Evolutionary conservation across 2,329 filamentous ascomycete species (phyloP).

Genomic region (Penicillium sp.): DNA sequence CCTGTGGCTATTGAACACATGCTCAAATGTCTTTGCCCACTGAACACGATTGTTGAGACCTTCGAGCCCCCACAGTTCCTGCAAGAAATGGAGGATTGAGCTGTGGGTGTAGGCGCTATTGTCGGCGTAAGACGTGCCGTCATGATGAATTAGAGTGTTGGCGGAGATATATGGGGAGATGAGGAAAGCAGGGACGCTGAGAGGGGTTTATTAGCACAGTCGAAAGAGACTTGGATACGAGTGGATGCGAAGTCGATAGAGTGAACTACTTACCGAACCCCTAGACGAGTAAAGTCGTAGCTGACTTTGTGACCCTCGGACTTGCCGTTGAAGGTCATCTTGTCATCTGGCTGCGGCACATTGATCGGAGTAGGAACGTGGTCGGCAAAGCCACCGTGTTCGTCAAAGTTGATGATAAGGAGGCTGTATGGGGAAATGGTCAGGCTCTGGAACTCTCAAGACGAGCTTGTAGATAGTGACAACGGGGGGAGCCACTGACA

Average conservation of each 20-base stretch:
- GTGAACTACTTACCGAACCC: conserved; percentile 24
- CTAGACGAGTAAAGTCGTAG: conserved; percentile 37
- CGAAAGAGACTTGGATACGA: too few species aligned
- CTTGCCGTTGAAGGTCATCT: conserved; percentile 25
- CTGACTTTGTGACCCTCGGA: conserved; percentile 30
- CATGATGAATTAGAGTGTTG: conserved; percentile 33
- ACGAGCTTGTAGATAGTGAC: background rate
- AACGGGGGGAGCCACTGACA: conserved; percentile 13
- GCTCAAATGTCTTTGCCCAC: conserved; percentile 40
- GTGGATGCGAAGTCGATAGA: too few species aligned
- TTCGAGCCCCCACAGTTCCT: conserved; percentile 37
- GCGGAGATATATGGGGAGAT: conserved; percentile 32
- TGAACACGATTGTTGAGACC: conserved; percentile 39
- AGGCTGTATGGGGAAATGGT: conserved; percentile 16
- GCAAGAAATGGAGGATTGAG: conserved; percentile 37
- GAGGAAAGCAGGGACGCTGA: conserved; percentile 33
- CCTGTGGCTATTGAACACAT: conserved; percentile 23
- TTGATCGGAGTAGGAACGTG: conserved; percentile 36
- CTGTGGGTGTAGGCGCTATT: conserved; percentile 38
- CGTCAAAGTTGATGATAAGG: conserved; percentile 39
- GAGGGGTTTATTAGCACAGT: background rate
- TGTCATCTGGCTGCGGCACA: conserved; percentile 31
- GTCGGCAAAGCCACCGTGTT: conserved; percentile 39
- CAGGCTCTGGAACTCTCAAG: background rate
- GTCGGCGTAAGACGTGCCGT: conserved; percentile 33